These are phyloP conservation scores for Sordaria brevicollis DNA, from an alignment of 495 filamentous ascomycete genomes.

Conservation along the genomic window DNA sequence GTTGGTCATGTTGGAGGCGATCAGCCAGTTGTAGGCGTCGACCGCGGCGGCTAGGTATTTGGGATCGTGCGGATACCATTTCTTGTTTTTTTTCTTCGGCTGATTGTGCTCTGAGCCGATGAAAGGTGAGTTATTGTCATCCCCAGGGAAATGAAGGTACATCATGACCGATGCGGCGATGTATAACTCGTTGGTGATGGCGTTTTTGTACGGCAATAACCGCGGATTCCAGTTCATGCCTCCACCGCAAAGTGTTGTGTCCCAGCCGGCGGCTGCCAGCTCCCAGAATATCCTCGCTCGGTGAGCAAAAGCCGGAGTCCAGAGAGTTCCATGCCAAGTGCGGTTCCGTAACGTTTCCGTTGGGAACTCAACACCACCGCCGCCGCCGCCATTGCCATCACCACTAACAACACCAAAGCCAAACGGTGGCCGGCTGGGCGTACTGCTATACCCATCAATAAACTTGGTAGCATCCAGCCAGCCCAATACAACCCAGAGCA, in stretches of 20 bases:
- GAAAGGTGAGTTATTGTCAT: conserved; percentile 62
- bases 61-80: conserved; percentile 44
- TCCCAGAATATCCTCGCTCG: conserved; percentile 86
- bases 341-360: conserved; percentile 10
- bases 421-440: conserved; percentile 7
- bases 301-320: conserved; percentile 72
- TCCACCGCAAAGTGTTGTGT: conserved; percentile 68
- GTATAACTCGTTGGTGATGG: conserved; percentile 90
- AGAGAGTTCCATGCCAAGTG: conserved; percentile 66
- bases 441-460: conserved; percentile 47
- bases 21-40: conserved; percentile 75
- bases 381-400: no score
- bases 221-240: conserved; percentile 91
- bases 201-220: conserved; percentile 85
- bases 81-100: not conserved
- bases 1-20: conserved; percentile 71
- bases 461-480: conserved; percentile 83
- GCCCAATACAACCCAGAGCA: conserved; percentile 90
- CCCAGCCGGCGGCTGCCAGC: conserved; percentile 70
- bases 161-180: conserved; percentile 77
- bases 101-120: not conserved
- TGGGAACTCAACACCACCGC: not conserved
- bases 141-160: conserved; percentile 86
- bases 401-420: not conserved
- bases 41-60: conserved; percentile 60